Percentiles rank a stretch among this genome's conserved stretches.
These are phyloP conservation scores for Fusarium sp. DNA, from an alignment of 2,329 filamentous ascomycete genomes.

Conservation along the genomic window DNA sequence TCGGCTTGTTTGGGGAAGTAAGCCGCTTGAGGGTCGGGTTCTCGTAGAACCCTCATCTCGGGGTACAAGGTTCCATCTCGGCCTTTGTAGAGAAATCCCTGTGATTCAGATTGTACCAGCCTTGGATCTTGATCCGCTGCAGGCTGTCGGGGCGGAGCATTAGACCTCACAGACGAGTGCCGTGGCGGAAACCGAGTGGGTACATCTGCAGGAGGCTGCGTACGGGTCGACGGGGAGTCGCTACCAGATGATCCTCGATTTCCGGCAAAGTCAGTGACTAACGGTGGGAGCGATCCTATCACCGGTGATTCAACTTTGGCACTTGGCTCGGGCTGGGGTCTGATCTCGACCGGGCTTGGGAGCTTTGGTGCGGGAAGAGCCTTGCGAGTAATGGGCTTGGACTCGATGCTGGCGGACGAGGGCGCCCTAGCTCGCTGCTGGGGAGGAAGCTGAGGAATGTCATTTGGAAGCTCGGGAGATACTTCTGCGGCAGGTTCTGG, in stretches of 20 bases:
- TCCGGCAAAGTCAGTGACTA: conserved; percentile 16
- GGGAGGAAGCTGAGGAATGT: conserved; percentile 24
- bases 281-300: conserved; percentile 39
- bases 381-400: conserved; percentile 43
- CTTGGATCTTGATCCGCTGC: conserved; percentile 46
- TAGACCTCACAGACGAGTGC: conserved; percentile 47
- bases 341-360: conserved; percentile 38
- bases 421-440: conserved; percentile 25
- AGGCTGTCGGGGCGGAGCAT: conserved; percentile 38
- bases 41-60: conserved; percentile 52
- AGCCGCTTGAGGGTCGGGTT: conserved; percentile 51
- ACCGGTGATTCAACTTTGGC: conserved; percentile 26
- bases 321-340: conserved; percentile 40
- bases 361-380: conserved; percentile 37
- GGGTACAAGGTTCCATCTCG: conserved; percentile 56
- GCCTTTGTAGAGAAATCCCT: conserved; percentile 51
- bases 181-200: conserved; percentile 47
- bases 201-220: conserved; percentile 35
- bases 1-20: conserved; percentile 53
- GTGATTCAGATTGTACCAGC: conserved; percentile 49
- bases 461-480: conserved; percentile 54
- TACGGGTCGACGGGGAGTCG: conserved; percentile 34
- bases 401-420: conserved; percentile 23
- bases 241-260: conserved; percentile 34
- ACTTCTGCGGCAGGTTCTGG: conserved; percentile 50